A percentile compares a stretch with the other conserved stretches of the same genome.
These are phyloP conservation scores for Penicillium desertorum DNA, from an alignment of 495 filamentous ascomycete genomes.

Conservation along the genomic window DNA sequence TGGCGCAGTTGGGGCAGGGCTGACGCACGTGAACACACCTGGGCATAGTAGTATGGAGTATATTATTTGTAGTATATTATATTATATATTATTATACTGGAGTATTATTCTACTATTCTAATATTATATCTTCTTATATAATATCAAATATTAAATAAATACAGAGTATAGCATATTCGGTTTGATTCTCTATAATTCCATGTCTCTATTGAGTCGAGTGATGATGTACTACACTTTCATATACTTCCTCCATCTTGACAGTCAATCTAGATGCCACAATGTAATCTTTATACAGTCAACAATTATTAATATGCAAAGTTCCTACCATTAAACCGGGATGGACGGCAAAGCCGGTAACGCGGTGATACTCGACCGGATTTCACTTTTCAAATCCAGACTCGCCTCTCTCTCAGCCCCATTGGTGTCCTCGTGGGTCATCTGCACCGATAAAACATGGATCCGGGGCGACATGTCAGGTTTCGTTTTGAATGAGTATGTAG, in stretches of 20 bases:
- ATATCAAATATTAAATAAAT: not conserved
- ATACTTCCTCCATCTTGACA: slow-evolving; percentile 11
- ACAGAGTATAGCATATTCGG: not conserved
- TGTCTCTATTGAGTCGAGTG: not conserved
- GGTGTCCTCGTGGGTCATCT: slow-evolving; percentile 29
- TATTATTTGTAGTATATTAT: not conserved
- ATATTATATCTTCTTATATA: too few species aligned
- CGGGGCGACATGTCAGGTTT: slow-evolving; percentile 31
- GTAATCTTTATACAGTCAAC: slow-evolving; percentile 4
- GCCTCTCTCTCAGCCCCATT: slow-evolving; percentile 9
- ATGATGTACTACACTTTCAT: not conserved
- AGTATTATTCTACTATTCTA: too few species aligned
- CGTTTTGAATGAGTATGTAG: slow-evolving; percentile 39
- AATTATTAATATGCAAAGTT: not conserved
- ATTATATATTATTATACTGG: too few species aligned
- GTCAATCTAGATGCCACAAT: slow-evolving; percentile 14
- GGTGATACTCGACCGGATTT: slow-evolving; percentile 37
- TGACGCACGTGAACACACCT: not conserved
- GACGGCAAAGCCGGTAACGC: slow-evolving; percentile 38
- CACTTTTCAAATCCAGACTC: slow-evolving; percentile 13
- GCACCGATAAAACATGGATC: slow-evolving; percentile 39
- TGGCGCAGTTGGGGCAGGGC: not conserved
- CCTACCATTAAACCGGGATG: slow-evolving; percentile 6
- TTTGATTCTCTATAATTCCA: not conserved
- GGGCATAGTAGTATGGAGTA: too few species aligned